A percentile compares a stretch with the other conserved stretches of the same genome.
These are phyloP conservation scores for Clonostachys sp. DNA, from an alignment of 2,329 filamentous ascomycete genomes.

Conservation along the genomic window DNA sequence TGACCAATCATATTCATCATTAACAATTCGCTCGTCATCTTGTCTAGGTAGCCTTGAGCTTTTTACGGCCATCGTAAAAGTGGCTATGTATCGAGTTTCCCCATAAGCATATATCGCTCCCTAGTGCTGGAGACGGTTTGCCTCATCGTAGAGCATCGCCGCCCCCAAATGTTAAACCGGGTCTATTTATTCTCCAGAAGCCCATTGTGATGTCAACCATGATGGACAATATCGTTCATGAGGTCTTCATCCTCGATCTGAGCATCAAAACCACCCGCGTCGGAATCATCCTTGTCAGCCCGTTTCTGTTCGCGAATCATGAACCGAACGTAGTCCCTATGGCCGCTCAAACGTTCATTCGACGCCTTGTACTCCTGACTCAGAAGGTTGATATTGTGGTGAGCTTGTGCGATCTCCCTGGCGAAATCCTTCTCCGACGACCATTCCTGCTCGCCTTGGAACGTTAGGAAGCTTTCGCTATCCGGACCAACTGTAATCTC, in stretches of 20 bases:
- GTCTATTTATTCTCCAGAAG: no score
- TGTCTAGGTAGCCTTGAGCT: no score
- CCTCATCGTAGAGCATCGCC: no score
- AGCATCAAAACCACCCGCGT: constrained; percentile 33
- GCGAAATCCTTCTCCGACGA: constrained; percentile 49
- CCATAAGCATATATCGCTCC: no score
- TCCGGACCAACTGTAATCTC: constrained; percentile 39
- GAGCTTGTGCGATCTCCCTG: constrained; percentile 33
- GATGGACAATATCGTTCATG: constrained; percentile 40
- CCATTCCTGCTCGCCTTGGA: constrained; percentile 32
- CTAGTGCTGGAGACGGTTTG: no score
- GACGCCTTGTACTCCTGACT: constrained; percentile 43
- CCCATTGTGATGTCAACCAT: background rate
- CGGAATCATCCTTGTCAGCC: constrained; percentile 33
- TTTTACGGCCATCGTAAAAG: no score
- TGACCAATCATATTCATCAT: no score
- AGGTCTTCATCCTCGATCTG: constrained; percentile 57
- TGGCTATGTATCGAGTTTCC: no score
- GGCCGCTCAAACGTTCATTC: constrained; percentile 48
- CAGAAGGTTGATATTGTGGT: constrained; percentile 36
- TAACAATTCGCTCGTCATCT: no score
- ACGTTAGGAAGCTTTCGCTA: constrained; percentile 43
- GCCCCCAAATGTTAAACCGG: no score
- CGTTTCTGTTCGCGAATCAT: constrained; percentile 39
- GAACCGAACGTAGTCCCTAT: constrained; percentile 50